These are phyloP conservation scores for Cornus florida DNA, from an alignment of 148 eudicot species.

Conservation along the genomic window DNA sequence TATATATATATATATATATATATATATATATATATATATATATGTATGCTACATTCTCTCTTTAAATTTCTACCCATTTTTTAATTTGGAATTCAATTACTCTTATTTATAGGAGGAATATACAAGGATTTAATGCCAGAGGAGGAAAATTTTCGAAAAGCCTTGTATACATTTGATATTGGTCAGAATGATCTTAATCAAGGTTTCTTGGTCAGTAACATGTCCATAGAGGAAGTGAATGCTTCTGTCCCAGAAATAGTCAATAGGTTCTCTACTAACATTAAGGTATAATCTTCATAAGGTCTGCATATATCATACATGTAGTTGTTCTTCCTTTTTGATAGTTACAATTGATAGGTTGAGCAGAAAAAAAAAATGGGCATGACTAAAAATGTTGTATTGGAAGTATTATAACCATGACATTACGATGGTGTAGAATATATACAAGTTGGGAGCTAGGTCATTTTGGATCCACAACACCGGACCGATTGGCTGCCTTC, in stretches of 20 bases:
- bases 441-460: slow-evolving; percentile 17
- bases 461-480: slow-evolving; percentile 28
- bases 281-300: slow-evolving; percentile 36
- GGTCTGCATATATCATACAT: no score
- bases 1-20: no score
- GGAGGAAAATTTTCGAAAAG: slow-evolving; percentile 35
- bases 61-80: neutral
- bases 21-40: no score
- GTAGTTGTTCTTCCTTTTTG: neutral
- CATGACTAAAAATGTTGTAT: neutral
- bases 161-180: slow-evolving; percentile 44
- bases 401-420: no score
- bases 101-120: slow-evolving; percentile 26
- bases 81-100: neutral
- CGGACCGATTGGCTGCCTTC: slow-evolving; percentile 22
- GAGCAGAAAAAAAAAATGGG: no score
- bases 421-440: neutral
- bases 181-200: slow-evolving; percentile 49
- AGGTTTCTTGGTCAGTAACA: slow-evolving; percentile 32
- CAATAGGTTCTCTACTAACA: slow-evolving; percentile 24
- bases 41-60: neutral
- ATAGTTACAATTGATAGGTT: no score
- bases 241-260: slow-evolving; percentile 39
- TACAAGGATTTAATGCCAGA: slow-evolving; percentile 32
- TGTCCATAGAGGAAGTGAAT: slow-evolving; percentile 31